Percentiles rank a stretch among this genome's conserved stretches.
phyloP scores from a whole-genome alignment of 2,329 filamentous ascomycete species.

The Aphanoascus verrucosus region DNA sequence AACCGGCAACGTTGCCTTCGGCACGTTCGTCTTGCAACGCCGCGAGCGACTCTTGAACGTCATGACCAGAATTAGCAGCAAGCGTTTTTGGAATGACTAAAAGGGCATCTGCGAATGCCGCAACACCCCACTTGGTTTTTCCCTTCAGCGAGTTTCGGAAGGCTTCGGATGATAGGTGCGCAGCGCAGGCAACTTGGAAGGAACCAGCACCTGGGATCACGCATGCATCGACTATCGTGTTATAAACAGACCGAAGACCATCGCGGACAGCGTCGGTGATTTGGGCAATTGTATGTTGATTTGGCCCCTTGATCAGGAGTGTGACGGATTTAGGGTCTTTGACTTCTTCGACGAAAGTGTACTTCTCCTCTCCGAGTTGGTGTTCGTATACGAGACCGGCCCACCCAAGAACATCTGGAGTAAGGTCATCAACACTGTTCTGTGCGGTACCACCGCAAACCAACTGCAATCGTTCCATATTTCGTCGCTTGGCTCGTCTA shows the following conservation, averaged over 20 bases:
- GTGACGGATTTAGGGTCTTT: conserved; percentile 98
- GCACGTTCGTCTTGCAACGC: conserved; percentile 72
- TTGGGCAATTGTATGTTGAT: conserved; percentile 90
- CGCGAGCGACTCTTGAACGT: conserved; percentile 89
- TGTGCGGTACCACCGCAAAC: conserved; percentile 84
- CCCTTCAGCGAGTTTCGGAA: conserved; percentile 90
- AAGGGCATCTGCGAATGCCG: conserved; percentile 88
- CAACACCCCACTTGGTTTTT: conserved; percentile 92
- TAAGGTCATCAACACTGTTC: conserved; percentile 91
- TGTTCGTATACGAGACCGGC: conserved; percentile 95
- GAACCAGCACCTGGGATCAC: conserved; percentile 91
- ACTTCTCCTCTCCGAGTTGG: conserved; percentile 96
- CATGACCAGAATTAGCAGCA: conserved; percentile 88
- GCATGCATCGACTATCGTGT: conserved; percentile 96
- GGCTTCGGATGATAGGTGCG: conserved; percentile 73
- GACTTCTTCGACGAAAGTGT: conserved; percentile 95
- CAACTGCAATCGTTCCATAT: conserved; percentile 97
- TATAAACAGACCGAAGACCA: conserved; percentile 91
- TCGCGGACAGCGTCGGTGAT: conserved; percentile 94
- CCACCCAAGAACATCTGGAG: conserved; percentile 83
- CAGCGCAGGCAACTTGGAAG: conserved; percentile 88
- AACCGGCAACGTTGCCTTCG: conserved; percentile 74
- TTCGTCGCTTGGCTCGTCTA: conserved; percentile 88
- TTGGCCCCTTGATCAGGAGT: conserved; percentile 93
- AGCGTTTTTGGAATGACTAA: conserved; percentile 95